These are phyloP conservation scores for Wickerhamomyces sydowiorum DNA, from an alignment of 805 yeast genomes.

Conservation along the genomic window DNA sequence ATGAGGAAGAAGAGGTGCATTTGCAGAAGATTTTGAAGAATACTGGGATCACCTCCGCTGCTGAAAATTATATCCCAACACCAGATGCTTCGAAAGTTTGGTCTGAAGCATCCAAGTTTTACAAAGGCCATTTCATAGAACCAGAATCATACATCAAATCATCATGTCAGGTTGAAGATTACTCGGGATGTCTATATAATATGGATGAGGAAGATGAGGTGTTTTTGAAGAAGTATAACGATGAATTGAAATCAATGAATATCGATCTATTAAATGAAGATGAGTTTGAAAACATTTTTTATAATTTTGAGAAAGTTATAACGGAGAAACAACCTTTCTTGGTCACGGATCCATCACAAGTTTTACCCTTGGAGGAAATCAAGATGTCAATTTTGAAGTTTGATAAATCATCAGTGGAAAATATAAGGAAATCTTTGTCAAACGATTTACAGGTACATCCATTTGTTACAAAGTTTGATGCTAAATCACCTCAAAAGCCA, in stretches of 20 bases:
- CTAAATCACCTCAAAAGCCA: constrained; percentile 28
- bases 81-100: constrained; percentile 89
- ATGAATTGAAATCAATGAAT: constrained; percentile 19
- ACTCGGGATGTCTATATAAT: constrained; percentile 77
- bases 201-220: constrained; percentile 87
- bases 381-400: constrained; percentile 41
- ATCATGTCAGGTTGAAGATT: constrained; percentile 95
- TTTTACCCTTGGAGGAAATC: constrained; percentile 66
- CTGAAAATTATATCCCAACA: constrained; percentile 75
- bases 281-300: constrained; percentile 78
- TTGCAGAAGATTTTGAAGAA: constrained; percentile 86
- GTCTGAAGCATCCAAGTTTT: constrained; percentile 71
- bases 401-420: constrained; percentile 44
- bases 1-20: constrained; percentile 96
- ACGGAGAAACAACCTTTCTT: constrained; percentile 84
- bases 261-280: constrained; percentile 53
- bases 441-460: constrained; percentile 49
- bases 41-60: constrained; percentile 56
- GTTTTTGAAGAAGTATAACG: constrained; percentile 45
- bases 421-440: constrained; percentile 51
- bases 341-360: constrained; percentile 75
- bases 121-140: constrained; percentile 56
- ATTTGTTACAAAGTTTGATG: constrained; percentile 53
- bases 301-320: constrained; percentile 67
- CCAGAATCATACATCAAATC: constrained; percentile 82